phyloP scores from a whole-genome alignment of 768 basidiomycete species.

The Termitomyces titanicus region DNA sequence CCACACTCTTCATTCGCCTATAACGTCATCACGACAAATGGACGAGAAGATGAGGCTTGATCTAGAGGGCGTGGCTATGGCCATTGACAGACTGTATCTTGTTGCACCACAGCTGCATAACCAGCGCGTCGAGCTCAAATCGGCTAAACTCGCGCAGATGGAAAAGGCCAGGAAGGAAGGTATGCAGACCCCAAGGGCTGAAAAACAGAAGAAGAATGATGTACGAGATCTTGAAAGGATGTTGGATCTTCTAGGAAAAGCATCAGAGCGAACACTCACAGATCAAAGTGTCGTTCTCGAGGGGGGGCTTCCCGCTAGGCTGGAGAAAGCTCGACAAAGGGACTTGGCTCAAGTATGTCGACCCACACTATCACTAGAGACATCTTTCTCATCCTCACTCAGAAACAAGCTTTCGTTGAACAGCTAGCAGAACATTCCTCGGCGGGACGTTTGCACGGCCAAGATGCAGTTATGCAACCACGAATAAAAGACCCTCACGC shows the following conservation, averaged over 20 bases:
- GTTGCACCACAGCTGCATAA: conserved; percentile 87
- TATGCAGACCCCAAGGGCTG: conserved; percentile 16
- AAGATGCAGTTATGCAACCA: conserved; percentile 64
- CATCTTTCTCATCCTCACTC: conserved; percentile 1
- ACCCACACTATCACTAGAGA: not conserved
- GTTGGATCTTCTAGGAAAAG: conserved; percentile 66
- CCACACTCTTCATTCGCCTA: conserved; percentile 22
- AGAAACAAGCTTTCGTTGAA: conserved; percentile 78
- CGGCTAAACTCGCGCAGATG: conserved; percentile 65
- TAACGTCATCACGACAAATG: conserved; percentile 20
- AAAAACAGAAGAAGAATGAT: conserved; percentile 46
- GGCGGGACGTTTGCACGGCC: conserved; percentile 70
- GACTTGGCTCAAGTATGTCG: conserved; percentile 60
- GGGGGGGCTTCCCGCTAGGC: conserved; percentile 48
- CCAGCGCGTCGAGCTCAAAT: conserved; percentile 89
- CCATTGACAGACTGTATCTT: conserved; percentile 85
- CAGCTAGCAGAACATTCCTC: conserved; percentile 68
- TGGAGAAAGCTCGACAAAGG: conserved; percentile 53
- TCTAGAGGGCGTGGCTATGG: conserved; percentile 78
- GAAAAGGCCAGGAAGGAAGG: conserved; percentile 60
- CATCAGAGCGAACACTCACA: conserved; percentile 60
- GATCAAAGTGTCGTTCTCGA: conserved; percentile 72
- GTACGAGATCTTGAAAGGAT: conserved; percentile 66
- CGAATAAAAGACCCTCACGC: conserved; percentile 47
- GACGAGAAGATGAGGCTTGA: conserved; percentile 86